Percentiles rank a stretch among this genome's conserved stretches.
These are phyloP conservation scores for Tolypocladium cylindrosporum DNA, from an alignment of 2,329 filamentous ascomycete species.

Conservation along the genomic window DNA sequence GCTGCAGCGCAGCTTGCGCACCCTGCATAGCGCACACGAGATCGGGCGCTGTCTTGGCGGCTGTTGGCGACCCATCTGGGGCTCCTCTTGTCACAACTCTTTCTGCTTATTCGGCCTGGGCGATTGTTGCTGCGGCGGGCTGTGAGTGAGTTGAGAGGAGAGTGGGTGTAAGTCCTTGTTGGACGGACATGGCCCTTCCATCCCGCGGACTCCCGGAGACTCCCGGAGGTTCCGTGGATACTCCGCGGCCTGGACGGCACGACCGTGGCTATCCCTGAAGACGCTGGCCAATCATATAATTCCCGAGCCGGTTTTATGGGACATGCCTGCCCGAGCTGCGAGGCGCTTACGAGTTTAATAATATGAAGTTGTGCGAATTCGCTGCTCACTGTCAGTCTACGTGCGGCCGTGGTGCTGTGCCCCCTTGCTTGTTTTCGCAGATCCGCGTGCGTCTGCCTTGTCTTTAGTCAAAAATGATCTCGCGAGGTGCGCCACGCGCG, in stretches of 20 bases:
- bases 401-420: background rate
- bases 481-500: background rate
- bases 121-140: background rate
- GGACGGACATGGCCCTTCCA: background rate
- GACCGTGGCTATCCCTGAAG: no score
- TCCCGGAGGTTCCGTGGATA: constrained; percentile 13
- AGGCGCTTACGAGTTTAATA: background rate
- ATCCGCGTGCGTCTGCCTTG: background rate
- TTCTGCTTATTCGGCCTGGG: background rate
- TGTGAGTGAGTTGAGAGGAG: background rate
- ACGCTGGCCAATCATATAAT: background rate
- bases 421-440: background rate
- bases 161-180: background rate
- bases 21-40: constrained; percentile 23
- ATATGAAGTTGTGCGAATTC: background rate
- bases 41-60: constrained; percentile 21
- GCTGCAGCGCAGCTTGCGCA: constrained; percentile 25
- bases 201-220: background rate
- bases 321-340: background rate
- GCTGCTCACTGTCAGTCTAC: background rate
- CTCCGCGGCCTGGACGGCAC: constrained; percentile 4
- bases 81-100: background rate
- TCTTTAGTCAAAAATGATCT: background rate
- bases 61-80: constrained; percentile 17
- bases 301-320: background rate